phyloP scores from a whole-genome alignment of 345 rosid genomes.

The Garcia nutans region DNA sequence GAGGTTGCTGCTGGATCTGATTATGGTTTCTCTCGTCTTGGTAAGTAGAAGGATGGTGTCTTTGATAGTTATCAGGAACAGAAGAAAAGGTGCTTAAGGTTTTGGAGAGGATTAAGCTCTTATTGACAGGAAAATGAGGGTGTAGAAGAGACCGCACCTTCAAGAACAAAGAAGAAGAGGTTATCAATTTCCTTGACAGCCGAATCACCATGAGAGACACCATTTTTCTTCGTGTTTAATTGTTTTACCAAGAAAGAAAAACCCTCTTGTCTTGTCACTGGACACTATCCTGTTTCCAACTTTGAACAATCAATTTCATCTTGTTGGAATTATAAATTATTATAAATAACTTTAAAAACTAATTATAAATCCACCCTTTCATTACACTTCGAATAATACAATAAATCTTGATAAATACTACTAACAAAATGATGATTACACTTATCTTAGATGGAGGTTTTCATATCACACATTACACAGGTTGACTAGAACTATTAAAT shows the following conservation, averaged over 20 bases:
- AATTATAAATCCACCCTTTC: too few species aligned
- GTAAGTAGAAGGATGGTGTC: neutral
- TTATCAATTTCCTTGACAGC: neutral
- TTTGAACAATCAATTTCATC: too few species aligned
- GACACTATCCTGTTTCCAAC: too few species aligned
- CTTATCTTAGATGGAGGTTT: too few species aligned
- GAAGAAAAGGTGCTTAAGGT: constrained; percentile 20
- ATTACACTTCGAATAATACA: too few species aligned
- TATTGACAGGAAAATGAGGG: constrained; percentile 1
- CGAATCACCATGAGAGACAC: constrained; percentile 23
- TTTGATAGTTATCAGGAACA: constrained; percentile 13
- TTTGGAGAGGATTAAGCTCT: neutral
- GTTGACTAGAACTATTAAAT: too few species aligned
- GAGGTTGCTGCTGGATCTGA: constrained; percentile 30
- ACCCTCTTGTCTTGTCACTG: neutral
- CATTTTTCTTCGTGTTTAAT: constrained; percentile 2
- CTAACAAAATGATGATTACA: too few species aligned
- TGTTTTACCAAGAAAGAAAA: neutral
- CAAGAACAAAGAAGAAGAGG: neutral
- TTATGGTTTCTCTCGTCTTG: constrained; percentile 18
- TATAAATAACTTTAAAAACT: too few species aligned
- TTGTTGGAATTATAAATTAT: too few species aligned
- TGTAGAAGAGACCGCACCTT: constrained; percentile 21
- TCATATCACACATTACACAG: too few species aligned
- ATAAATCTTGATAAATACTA: too few species aligned